These are phyloP conservation scores for Juglanconis juglandina DNA, from an alignment of 2,329 filamentous ascomycete genomes.

Conservation along the genomic window DNA sequence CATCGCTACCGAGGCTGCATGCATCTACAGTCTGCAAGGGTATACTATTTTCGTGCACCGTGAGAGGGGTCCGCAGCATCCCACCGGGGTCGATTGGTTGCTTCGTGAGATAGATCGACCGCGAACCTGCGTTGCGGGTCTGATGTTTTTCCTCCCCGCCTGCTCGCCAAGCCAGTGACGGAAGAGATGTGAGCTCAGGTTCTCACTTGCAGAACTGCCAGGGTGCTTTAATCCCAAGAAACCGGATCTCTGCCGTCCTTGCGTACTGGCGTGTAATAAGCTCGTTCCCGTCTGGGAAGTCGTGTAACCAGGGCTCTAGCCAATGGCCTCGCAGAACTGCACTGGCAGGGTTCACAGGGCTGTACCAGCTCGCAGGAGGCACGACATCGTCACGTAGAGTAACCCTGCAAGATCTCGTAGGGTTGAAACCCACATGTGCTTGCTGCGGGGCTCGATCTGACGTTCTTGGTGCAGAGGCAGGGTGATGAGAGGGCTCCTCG, in stretches of 20 bases:
- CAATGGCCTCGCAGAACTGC: neutral
- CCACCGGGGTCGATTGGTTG: neutral
- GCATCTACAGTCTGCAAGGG: neutral
- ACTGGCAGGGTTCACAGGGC: conserved; percentile 1
- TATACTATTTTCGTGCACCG: neutral
- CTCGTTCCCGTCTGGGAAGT: neutral
- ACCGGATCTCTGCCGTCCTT: neutral
- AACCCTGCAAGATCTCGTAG: neutral
- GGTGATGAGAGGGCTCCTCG: neutral
- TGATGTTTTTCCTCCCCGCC: neutral
- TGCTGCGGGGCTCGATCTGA: neutral
- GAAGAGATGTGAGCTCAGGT: neutral
- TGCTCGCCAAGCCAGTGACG: neutral
- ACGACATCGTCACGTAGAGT: conserved; percentile 8
- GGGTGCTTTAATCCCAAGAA: neutral
- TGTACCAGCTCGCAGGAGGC: neutral
- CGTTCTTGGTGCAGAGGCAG: neutral
- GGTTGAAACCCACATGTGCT: neutral
- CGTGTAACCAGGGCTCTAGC: neutral
- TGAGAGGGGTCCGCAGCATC: neutral
- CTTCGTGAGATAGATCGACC: neutral
- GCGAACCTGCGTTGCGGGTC: neutral
- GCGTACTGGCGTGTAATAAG: neutral
- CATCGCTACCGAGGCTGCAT: neutral
- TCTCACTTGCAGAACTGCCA: neutral